Evolutionary conservation across 2,329 filamentous ascomycete species (phyloP).

Genomic region (Nemania sp.): DNA sequence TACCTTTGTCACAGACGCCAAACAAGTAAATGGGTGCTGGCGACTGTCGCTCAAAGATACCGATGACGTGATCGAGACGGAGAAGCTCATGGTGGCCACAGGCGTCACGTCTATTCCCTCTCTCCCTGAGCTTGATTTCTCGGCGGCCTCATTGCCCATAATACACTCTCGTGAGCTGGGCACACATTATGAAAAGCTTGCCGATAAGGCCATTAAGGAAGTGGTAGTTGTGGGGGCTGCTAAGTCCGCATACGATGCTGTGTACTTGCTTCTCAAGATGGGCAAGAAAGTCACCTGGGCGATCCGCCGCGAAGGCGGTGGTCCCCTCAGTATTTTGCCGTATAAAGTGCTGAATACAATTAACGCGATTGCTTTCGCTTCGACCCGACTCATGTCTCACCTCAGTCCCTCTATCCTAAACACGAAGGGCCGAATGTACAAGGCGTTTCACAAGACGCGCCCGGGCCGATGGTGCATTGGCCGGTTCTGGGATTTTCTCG

Average conservation of each 20-base stretch:
- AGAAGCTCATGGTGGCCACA: slow-evolving; percentile 51
- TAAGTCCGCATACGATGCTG: slow-evolving; percentile 48
- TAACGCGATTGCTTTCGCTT: slow-evolving; percentile 43
- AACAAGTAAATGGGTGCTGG: slow-evolving; percentile 38
- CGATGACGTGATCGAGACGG: slow-evolving; percentile 38
- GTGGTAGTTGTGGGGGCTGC: slow-evolving; percentile 45
- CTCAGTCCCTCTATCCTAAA: slow-evolving; percentile 44
- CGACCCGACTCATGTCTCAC: slow-evolving; percentile 43
- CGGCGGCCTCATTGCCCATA: slow-evolving; percentile 35
- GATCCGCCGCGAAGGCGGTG: slow-evolving; percentile 45
- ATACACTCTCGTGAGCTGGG: slow-evolving; percentile 46
- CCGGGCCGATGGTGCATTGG: slow-evolving; percentile 40
- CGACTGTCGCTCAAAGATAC: slow-evolving; percentile 36
- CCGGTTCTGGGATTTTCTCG: slow-evolving; percentile 44
- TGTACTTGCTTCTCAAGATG: slow-evolving; percentile 44
- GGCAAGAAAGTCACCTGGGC: slow-evolving; percentile 47
- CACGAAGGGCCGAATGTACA: slow-evolving; percentile 37
- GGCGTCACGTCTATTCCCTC: slow-evolving; percentile 49
- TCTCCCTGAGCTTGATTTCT: slow-evolving; percentile 41
- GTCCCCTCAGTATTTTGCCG: slow-evolving; percentile 42
- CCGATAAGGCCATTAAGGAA: slow-evolving; percentile 30
- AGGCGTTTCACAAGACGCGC: slow-evolving; percentile 37
- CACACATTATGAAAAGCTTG: slow-evolving; percentile 34
- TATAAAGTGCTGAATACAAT: slow-evolving; percentile 40
- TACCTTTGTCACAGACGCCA: slow-evolving; percentile 41